Evolutionary conservation across 148 eudicot genomes (phyloP), one percentile per base, ranked within the genome.

Genomic region (Rhododendron vialii): DNA sequence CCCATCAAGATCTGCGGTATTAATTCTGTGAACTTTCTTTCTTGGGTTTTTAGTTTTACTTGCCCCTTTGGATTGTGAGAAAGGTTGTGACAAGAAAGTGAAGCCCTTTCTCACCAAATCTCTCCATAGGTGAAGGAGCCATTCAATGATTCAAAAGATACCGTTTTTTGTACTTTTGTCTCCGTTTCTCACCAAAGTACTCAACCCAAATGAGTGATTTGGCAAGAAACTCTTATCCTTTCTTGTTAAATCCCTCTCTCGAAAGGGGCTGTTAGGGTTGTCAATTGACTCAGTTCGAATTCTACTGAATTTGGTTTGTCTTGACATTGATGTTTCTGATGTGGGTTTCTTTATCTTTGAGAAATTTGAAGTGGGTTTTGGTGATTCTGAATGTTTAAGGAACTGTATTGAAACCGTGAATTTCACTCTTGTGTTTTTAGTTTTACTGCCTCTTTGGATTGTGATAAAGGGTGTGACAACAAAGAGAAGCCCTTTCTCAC

Each of bases 1-100:
- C 98, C 98, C 83, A 94, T 95, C 86, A 93, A 93, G 93, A 92
- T 94, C 89, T 95, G 98, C 78, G 98, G 98, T 96, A 93, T 71
- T 10, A 73, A 71, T 63, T 77, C 83, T 73, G 48, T 86, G 77
- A 77, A 36, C 4, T 82, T 33, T 18, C 18, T 13, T 51, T 82
- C 45, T n/a, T 61, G 38, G 75, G 18, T 26, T 69, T 69, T 69
- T 55, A 69, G 75, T 69, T 28, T 69, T 69, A 69, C 30, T 41
- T n/a, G 14, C 71, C 71, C 71, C 30, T 65, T 65, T 65, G 30
- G 71, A 65, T 65, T 65, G 26, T 65, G 71, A 65, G 71, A 24
- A 65, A 65, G 61, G 61, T 17, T 55, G 4, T 14, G 57, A 13
- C 18, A 53, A 53, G 57, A 53, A 53, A 53, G 57, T 53, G 57